These are phyloP conservation scores for Pascua guehoae DNA, from an alignment of 1,284 basidiomycete genomes.

Conservation along the genomic window DNA sequence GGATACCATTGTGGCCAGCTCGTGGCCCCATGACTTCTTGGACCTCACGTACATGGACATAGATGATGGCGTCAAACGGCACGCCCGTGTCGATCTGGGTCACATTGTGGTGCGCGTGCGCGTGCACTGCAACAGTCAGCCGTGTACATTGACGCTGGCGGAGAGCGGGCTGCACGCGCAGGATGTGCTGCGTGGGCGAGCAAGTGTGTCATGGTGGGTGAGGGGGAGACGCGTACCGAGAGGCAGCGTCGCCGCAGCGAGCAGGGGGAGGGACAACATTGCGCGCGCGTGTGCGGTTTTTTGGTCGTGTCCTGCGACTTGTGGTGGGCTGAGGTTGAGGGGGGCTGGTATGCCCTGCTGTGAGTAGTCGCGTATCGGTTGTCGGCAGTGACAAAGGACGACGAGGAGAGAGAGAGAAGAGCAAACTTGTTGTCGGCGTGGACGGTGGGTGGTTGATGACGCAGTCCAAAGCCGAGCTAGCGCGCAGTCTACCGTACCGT, in stretches of 20 bases:
- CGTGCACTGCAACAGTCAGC: constrained; percentile 21
- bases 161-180: background rate
- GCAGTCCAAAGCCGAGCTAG: no score
- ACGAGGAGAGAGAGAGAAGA: no score
- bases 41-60: constrained; percentile 59
- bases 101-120: constrained; percentile 58
- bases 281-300: background rate
- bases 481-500: no score
- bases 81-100: constrained; percentile 62
- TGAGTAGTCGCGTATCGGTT: no score
- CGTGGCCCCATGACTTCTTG: background rate
- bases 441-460: no score
- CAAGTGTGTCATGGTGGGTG: background rate
- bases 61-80: constrained; percentile 72
- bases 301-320: background rate
- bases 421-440: no score
- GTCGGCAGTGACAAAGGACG: no score
- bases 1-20: no score
- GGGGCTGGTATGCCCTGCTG: no score
- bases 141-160: background rate
- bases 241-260: background rate
- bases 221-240: background rate
- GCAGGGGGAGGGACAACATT: background rate
- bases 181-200: no score
- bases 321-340: no score